phyloP scores from a whole-genome alignment of 2,329 filamentous ascomycete species.

The Pyrenochaeta sp. region DNA sequence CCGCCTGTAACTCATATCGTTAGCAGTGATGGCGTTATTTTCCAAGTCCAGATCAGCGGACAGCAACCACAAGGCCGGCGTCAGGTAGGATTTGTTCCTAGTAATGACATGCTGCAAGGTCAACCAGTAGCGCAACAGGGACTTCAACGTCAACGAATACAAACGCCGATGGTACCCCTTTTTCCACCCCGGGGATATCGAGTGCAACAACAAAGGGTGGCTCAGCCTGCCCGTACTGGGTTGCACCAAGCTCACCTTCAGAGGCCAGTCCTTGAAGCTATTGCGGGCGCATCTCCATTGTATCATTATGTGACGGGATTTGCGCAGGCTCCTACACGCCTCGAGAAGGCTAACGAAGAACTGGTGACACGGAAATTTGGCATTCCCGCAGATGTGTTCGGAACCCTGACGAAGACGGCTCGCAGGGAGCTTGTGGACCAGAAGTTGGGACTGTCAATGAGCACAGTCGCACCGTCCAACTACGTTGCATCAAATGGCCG shows the following conservation, averaged over 20 bases:
- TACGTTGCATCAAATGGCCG: constrained; percentile 68
- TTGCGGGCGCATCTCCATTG: constrained; percentile 32
- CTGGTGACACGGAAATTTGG: constrained; percentile 58
- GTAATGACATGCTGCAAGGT: not conserved
- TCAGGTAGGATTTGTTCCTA: no score
- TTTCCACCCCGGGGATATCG: constrained; percentile 47
- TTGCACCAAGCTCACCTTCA: constrained; percentile 67
- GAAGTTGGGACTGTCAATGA: constrained; percentile 50
- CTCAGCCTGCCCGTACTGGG: constrained; percentile 56
- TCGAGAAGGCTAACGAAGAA: constrained; percentile 43
- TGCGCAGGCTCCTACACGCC: constrained; percentile 55
- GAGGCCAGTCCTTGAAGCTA: constrained; percentile 57
- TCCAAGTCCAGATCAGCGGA: no score
- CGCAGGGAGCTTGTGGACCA: constrained; percentile 30
- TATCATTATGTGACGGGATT: constrained; percentile 68
- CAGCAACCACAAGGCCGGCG: no score
- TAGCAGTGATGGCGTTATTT: no score
- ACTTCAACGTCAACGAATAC: no score
- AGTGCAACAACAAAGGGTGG: constrained; percentile 49
- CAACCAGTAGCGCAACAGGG: not conserved
- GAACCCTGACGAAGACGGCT: constrained; percentile 47
- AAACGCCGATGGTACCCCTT: constrained; percentile 17
- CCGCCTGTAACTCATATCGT: no score
- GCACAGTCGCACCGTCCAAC: constrained; percentile 68
- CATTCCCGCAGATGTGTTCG: constrained; percentile 49